Conservation (phyloP, 768 basidiomycete genomes). For the Suillus brevipes region DNA sequence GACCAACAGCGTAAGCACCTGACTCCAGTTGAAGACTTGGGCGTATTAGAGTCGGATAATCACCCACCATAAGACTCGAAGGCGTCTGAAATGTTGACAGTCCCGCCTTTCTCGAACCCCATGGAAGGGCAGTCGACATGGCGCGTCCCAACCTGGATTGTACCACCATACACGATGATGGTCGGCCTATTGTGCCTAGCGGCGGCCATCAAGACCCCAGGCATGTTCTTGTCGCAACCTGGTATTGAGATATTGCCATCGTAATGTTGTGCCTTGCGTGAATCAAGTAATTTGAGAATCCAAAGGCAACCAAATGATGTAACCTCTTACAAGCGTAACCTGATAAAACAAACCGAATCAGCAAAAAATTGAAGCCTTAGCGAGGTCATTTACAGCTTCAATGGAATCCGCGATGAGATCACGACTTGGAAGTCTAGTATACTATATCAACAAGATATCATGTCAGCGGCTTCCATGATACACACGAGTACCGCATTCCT, state of each 20-base stretch:
- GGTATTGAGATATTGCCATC: slow-evolving; percentile 87
- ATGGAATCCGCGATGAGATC: slow-evolving; percentile 91
- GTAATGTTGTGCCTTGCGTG: slow-evolving; percentile 75
- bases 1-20: slow-evolving; percentile 78
- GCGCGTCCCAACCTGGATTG: slow-evolving; percentile 76
- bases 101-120: slow-evolving; percentile 76
- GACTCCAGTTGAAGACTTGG: slow-evolving; percentile 3
- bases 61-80: slow-evolving; percentile 77
- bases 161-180: slow-evolving; percentile 84
- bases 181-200: slow-evolving; percentile 86
- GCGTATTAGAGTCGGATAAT: background rate
- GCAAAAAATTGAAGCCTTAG: background rate
- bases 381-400: slow-evolving; percentile 57
- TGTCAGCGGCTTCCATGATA: slow-evolving; percentile 12
- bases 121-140: slow-evolving; percentile 79
- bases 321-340: slow-evolving; percentile 54
- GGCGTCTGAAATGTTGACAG: slow-evolving; percentile 81
- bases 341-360: slow-evolving; percentile 22
- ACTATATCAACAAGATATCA: background rate
- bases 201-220: slow-evolving; percentile 84
- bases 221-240: slow-evolving; percentile 94
- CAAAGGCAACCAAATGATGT: background rate
- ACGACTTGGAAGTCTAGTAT: slow-evolving; percentile 71
- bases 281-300: background rate
- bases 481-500: slow-evolving; percentile 90